Base-by-base conservation (phyloP, 2,329 filamentous ascomycete species). In the Fusarium oligoseptatum region DNA sequence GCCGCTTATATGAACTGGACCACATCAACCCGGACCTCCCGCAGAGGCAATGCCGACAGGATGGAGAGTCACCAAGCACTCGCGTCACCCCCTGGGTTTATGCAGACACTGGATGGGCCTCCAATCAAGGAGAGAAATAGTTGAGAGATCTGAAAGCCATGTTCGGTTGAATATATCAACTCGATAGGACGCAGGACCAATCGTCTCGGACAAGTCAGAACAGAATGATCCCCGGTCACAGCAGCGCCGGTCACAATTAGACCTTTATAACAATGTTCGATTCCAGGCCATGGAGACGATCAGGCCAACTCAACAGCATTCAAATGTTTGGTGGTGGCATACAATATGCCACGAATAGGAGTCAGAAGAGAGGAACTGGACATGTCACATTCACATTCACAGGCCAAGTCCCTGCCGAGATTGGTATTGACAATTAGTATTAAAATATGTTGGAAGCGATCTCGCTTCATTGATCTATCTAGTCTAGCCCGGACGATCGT, bases 381-480 rank as follows among this genome's bases (percentile, higher is more conserved):
- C 50, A 39, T 36, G 29, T 57, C 55, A 39, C 55, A 52, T 20
- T 48, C 60, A 55, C 43, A 61, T 57, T 56, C 64, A 72, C 48
- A 32, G 29, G n/a, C 17, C 36, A n/a, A n/a, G 14, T 24, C 10
- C 29, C 15, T 15, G n/a, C 48, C 22, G 34, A 41, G 60, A 63
- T 55, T 67, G 64, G 63, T 77, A 66, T 77, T 66, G 68, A 75
- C 68, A 65, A 78, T 78, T 78, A 78, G 64, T 71, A 78, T 78
- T 78, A 78, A 78, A 57, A 78, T 74, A 67, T 76, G 71, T 64
- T 61, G 58, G 72, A 77, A 77, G 74, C 69, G 60, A 50, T 63
- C 29, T 56, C 27, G 73, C 76, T 75, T 72, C 75, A 73, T 70
- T 71, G 67, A 66, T 67, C 71, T 74, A 72, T 70, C 74, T 75